Conservation (phyloP, 257 asterid genomes). For the Jacaranda mimosifolia region DNA sequence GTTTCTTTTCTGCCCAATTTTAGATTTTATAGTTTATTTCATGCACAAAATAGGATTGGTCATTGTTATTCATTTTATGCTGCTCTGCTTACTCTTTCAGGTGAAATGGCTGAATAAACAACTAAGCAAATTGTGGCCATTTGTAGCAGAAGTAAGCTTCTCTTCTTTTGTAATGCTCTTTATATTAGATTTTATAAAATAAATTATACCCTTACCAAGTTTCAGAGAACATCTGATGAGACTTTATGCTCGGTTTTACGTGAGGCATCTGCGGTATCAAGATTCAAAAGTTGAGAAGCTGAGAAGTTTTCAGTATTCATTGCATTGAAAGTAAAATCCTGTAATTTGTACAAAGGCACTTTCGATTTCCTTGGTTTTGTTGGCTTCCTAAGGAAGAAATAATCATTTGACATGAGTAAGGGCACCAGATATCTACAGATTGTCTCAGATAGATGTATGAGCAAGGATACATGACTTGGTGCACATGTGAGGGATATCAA, state of each 20-base stretch:
- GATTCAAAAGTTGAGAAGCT: not conserved
- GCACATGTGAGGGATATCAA: not conserved
- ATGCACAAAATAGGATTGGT: constrained; percentile 13
- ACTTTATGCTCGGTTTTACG: too few relatives aligned
- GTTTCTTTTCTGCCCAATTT: constrained; percentile 1
- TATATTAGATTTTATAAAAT: too few relatives aligned
- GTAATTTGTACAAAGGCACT: too few relatives aligned
- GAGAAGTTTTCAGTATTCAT: too few relatives aligned
- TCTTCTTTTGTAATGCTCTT: not conserved
- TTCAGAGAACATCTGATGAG: too few relatives aligned
- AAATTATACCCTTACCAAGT: too few relatives aligned
- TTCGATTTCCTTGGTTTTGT: too few relatives aligned
- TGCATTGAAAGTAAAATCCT: too few relatives aligned
- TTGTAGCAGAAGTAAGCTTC: constrained; percentile 91
- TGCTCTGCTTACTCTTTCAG: constrained; percentile 55
- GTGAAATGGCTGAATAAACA: constrained; percentile 98
- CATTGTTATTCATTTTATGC: constrained; percentile 21
- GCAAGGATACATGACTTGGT: not conserved
- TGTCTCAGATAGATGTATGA: not conserved
- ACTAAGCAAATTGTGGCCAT: constrained; percentile 93
- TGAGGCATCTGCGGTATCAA: constrained; percentile 4
- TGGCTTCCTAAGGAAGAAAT: too few relatives aligned
- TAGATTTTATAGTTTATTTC: constrained; percentile 1
- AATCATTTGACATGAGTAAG: constrained; percentile 7
- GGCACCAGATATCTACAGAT: constrained; percentile 15